phyloP scores from a whole-genome alignment of 768 basidiomycete genomes.

The Podaxis sp. region DNA sequence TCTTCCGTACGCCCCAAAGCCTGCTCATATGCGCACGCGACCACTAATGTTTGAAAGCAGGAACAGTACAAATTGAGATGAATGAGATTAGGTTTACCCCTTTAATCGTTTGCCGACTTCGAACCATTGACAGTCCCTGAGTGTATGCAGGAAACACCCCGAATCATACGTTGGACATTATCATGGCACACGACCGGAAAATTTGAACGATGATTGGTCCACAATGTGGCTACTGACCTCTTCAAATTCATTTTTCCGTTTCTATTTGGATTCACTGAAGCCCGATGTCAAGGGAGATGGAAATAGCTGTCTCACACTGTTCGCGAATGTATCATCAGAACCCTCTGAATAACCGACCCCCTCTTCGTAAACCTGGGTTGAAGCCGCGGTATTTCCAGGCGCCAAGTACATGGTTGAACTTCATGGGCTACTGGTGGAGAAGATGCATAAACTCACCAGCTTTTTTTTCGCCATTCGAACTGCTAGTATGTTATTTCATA shows the following conservation, averaged over 20 bases:
- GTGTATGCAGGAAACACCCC: not conserved
- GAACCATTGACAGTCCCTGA: not conserved
- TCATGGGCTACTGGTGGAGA: not conserved
- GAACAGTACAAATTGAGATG: no score
- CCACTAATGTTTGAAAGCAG: not conserved
- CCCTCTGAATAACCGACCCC: not conserved
- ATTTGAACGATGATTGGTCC: constrained; percentile 3
- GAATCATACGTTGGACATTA: not conserved
- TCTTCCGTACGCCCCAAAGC: not conserved
- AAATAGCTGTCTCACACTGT: not conserved
- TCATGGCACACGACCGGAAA: constrained; percentile 13
- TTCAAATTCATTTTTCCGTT: not conserved
- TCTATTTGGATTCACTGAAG: not conserved
- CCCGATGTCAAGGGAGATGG: not conserved
- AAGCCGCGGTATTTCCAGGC: not conserved
- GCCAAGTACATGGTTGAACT: not conserved
- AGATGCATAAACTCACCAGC: not conserved
- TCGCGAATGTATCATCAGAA: not conserved
- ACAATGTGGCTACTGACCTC: not conserved
- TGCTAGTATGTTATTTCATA: not conserved
- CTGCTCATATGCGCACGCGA: not conserved
- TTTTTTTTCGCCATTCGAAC: not conserved
- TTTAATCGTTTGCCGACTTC: not conserved
- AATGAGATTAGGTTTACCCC: not conserved
- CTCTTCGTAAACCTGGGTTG: not conserved